Evolutionary conservation across 805 yeast species (phyloP), one percentile per base, ranked within the genome.

Genomic region (Candida rishiriensis): DNA sequence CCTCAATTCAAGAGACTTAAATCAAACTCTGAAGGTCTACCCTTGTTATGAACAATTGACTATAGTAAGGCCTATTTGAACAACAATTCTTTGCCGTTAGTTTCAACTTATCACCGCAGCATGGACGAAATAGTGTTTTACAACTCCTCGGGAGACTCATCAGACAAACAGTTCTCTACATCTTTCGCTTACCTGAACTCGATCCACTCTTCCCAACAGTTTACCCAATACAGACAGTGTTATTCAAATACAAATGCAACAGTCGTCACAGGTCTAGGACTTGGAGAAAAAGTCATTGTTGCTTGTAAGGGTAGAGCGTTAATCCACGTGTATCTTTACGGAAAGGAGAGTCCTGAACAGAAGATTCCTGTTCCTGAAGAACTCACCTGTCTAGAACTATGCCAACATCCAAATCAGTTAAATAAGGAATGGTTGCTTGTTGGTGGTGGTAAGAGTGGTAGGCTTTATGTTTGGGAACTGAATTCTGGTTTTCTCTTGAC

Each of bases 331-430:
- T 90, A 88, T 57, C 65, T 79, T 6, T 73, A 81, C 69, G 84
- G 87, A 16, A 80, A 83, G 51, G 85, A 80, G 54, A 70, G 87
- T 29, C 76, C 81, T 6, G 88, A 86, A 52, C 93, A 89, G 67
- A 72, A 83, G 55, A 72, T 90, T 34, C 93, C 96, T 0, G 70
- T 90, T 12, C 96, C 97, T 0, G 97, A 88, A 62, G 79, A 78
- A 42, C 64, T 90, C 34, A 65, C 76, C 12, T 78, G 88, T 57
- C 54, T 88, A 39, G 68, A 76, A 0, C 54, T 78, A 3, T 67
- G 67, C 53, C 70, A 67, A 34, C 45, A 68, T 53, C 63, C 63
- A 10, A 49, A 57, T 28, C 13, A 30, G 5, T 50, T 50, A 14
- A 40, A 48, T 29, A 50, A 52, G 21, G 51, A 51, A 8, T 83